Base-by-base conservation (phyloP, 148 eudicot species). In the Rhododendron vialii region DNA sequence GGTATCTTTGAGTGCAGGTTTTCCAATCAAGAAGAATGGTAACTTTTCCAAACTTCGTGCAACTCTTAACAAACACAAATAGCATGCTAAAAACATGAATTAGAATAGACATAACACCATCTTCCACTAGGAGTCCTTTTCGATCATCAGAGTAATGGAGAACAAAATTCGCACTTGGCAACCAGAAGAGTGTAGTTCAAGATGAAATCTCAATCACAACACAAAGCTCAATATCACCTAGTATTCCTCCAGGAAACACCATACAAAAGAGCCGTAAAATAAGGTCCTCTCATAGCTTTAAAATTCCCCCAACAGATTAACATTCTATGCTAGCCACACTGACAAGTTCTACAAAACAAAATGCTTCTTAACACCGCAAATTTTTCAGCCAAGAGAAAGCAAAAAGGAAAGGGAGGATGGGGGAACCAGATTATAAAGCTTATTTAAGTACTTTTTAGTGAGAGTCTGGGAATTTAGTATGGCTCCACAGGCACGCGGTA, bases 401-500 rank as follows among this genome's bases (percentile, higher is more conserved):
- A 78, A 20, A 78, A 80, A 6, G 36, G 26, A 26, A 51, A 47
- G 38, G 82, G 82, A 26, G 3, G 81, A 38, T 11, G 81, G 81
- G 81, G 28, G 48, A 7, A 78, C 30, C 22, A 80, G 24, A 80
- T 48, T 50, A 14, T 80, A 55, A 80, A 80, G 82, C 82, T 80
- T 50, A 80, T 80, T 80, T 80, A 80, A 28, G 61, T 50, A 50
- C 33, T 80, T 6, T 12, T 48, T 14, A 13, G 38, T 80, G 38
- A 50, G 53, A 78, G 30, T 80, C 41, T 22, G 33, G 69, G 17
- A 33, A 43, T 57, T 67, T 88, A 90, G 86, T 88, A 90, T 3
- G 92, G 92, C 73, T 85, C 88, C 48, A 90, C 92, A 57, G 92
- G 92, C 13, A 84, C 65, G 30, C 92, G 87, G 88, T 85, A 90